phyloP scores from a whole-genome alignment of 768 basidiomycete genomes.

The Russula sp. region DNA sequence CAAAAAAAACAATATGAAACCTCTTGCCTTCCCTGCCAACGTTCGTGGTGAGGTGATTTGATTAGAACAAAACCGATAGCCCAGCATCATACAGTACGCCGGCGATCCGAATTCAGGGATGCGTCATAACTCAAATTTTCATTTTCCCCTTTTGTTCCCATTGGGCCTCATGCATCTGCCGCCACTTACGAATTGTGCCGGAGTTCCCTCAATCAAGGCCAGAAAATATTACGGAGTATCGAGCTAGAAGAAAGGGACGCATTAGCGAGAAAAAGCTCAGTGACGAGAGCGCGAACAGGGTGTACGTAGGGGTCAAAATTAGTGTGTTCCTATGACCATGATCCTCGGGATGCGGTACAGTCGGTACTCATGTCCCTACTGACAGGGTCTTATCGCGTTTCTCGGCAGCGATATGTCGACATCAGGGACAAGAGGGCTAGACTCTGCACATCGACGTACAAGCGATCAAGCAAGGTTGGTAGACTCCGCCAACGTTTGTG shows the following conservation, averaged over 20 bases:
- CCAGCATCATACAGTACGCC: background rate
- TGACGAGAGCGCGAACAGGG: background rate
- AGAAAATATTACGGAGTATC: no score
- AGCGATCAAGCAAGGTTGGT: background rate
- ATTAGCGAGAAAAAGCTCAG: background rate
- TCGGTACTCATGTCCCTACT: no score
- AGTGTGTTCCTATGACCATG: background rate
- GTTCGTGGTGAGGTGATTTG: background rate
- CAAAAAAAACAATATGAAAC: background rate
- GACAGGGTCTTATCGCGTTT: constrained; percentile 2
- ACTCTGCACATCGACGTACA: background rate
- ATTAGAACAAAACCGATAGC: background rate
- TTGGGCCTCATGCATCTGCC: no score
- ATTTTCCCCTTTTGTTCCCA: background rate
- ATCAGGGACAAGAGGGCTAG: constrained; percentile 1
- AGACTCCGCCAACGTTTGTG: background rate
- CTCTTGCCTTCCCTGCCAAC: background rate
- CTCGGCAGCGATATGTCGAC: background rate
- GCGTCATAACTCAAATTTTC: background rate
- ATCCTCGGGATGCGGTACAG: constrained; percentile 1
- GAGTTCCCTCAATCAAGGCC: no score
- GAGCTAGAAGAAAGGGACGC: no score
- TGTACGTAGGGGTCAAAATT: background rate
- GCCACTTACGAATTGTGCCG: background rate
- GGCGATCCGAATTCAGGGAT: background rate